phyloP scores from a whole-genome alignment of 1,284 basidiomycete genomes.

The Trametes versicolor region DNA sequence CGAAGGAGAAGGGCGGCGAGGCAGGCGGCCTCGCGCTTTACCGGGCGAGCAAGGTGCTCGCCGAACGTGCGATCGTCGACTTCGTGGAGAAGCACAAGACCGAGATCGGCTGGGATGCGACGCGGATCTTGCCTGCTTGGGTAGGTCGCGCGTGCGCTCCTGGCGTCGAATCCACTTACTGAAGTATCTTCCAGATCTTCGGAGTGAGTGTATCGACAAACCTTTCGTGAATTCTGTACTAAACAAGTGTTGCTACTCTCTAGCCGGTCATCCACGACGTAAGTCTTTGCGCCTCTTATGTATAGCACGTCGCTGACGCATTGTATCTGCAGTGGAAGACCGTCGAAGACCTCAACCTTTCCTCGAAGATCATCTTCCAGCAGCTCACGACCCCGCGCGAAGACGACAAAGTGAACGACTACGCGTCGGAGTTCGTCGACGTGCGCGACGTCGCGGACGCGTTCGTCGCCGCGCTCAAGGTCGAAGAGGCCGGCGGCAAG shows the following conservation, averaged over 20 bases:
- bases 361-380: slow-evolving; percentile 25
- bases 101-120: slow-evolving; percentile 56
- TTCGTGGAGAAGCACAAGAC: slow-evolving; percentile 64
- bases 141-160: slow-evolving; percentile 6
- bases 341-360: slow-evolving; percentile 29
- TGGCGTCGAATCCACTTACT: too few species aligned
- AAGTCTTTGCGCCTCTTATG: background rate
- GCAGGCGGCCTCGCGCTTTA: slow-evolving; percentile 57
- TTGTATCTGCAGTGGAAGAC: slow-evolving; percentile 18
- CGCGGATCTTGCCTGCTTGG: slow-evolving; percentile 25
- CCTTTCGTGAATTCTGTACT: background rate
- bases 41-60: slow-evolving; percentile 70
- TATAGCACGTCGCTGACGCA: too few species aligned
- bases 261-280: slow-evolving; percentile 21
- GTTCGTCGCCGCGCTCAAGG: slow-evolving; percentile 17
- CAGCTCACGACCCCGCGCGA: slow-evolving; percentile 22
- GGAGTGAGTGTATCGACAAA: slow-evolving; percentile 4
- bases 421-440: slow-evolving; percentile 23
- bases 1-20: slow-evolving; percentile 61
- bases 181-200: slow-evolving; percentile 11
- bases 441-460: slow-evolving; percentile 22
- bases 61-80: slow-evolving; percentile 70
- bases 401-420: slow-evolving; percentile 27
- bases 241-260: background rate
- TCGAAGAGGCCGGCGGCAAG: slow-evolving; percentile 38